Conservation (phyloP, 768 basidiomycete species). For the Suillus cothurnatus region DNA sequence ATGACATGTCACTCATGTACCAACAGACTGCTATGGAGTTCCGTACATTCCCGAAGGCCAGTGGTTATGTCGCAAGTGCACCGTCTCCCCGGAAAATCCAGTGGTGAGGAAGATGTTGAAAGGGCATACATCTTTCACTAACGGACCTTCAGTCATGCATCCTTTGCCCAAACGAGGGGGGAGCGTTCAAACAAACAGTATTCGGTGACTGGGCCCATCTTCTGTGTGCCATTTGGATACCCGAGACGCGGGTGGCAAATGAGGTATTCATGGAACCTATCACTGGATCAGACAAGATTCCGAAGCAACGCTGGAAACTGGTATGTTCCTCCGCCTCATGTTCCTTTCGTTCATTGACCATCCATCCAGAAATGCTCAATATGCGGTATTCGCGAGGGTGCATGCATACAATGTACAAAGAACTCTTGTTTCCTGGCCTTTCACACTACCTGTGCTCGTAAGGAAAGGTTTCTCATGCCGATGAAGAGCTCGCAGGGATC, state of each 20-base stretch:
- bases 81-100: conserved; percentile 94
- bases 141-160: conserved; percentile 71
- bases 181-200: conserved; percentile 97
- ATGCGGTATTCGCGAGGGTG: conserved; percentile 66
- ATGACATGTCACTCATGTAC: conserved; percentile 2
- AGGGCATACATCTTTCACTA: neutral
- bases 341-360: conserved; percentile 11
- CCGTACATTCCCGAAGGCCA: conserved; percentile 99
- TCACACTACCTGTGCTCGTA: conserved; percentile 92
- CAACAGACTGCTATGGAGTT: conserved; percentile 93
- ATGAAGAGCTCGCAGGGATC: conserved; percentile 83
- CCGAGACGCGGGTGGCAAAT: conserved; percentile 90
- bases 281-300: conserved; percentile 83
- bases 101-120: conserved; percentile 60
- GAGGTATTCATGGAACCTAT: conserved; percentile 99
- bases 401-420: conserved; percentile 96
- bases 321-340: conserved; percentile 47
- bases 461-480: conserved; percentile 79
- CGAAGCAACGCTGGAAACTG: conserved; percentile 92
- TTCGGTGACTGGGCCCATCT: conserved; percentile 95
- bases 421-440: conserved; percentile 90
- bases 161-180: conserved; percentile 96
- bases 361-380: conserved; percentile 57
- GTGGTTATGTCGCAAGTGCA: conserved; percentile 98
- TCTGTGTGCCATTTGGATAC: conserved; percentile 96